A percentile compares a stretch with the other conserved stretches of the same genome.
Conservation (phyloP, 176 grass and related monocot genomes). For the Bothriochloa decipiens region DNA sequence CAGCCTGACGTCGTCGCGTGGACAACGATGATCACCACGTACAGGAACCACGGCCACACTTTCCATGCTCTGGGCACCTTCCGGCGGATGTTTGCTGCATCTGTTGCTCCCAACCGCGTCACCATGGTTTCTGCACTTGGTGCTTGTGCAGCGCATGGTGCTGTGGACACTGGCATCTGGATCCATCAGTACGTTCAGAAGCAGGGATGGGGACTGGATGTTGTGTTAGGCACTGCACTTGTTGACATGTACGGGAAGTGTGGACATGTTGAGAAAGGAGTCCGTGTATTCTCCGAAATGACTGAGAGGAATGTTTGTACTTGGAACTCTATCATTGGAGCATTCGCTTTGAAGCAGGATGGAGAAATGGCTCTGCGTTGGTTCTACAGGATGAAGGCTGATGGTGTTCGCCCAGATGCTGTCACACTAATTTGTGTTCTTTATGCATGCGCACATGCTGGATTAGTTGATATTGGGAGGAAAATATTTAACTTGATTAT, state of each 20-base stretch:
- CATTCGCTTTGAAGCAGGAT: conserved; percentile 48
- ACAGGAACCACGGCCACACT: conserved; percentile 38
- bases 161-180: conserved; percentile 55
- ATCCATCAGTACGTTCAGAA: conserved; percentile 59
- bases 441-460: conserved; percentile 59
- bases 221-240: conserved; percentile 62
- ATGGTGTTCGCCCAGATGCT: conserved; percentile 56
- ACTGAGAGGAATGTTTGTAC: conserved; percentile 63
- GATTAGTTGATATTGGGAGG: conserved; percentile 59
- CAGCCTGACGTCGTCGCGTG: conserved; percentile 44
- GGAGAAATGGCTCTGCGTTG: conserved; percentile 58
- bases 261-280: conserved; percentile 38
- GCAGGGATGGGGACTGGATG: conserved; percentile 59
- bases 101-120: conserved; percentile 67
- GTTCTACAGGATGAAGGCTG: conserved; percentile 63
- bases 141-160: conserved; percentile 39
- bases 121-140: conserved; percentile 66
- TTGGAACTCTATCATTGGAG: conserved; percentile 69
- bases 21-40: conserved; percentile 56
- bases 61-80: conserved; percentile 47
- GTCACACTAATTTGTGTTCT: conserved; percentile 66
- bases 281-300: conserved; percentile 57
- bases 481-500: conserved; percentile 57
- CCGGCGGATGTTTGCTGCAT: conserved; percentile 46
- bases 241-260: conserved; percentile 81